Evolutionary conservation across 2,329 filamentous ascomycete genomes (phyloP), one percentile per base, ranked within the genome.

Genomic region (Sarocladium kiliense): DNA sequence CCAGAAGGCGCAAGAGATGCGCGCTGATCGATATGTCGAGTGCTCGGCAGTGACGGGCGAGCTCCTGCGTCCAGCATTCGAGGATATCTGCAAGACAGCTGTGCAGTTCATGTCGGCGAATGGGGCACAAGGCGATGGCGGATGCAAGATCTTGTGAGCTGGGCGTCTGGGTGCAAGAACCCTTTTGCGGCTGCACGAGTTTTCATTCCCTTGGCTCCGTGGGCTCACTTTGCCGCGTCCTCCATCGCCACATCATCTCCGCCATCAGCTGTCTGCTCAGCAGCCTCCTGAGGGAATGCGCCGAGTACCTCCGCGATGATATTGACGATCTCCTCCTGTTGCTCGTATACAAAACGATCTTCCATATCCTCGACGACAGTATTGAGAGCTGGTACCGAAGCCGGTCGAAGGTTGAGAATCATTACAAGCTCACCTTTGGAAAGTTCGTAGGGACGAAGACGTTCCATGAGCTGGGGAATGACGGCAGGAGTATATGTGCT

Each of bases 391-490:
- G 79, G 77, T 27, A 77, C 72, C 26, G 75, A 80, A 21, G 75
- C 74, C 0, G 86, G 86, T 11, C 85, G 77, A 42, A 86, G 70
- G 65, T 89, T 88, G 61, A 88, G 66, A 49, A 88, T 79, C 81
- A 87, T 86, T 64, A 88, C 72, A 55, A 86, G 71, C 68, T 88
- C 86, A 54, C 82, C 82, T 72, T 88, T 88, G 69, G 81, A 81
- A 55, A 88, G 75, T 45, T 82, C 76, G 66, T 79, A 86, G 1
- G 73, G 74, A 11, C 77, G 75, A 51, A 88, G 71, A 23, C 71
- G 74, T 62, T 79, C 70, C 39, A 88, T 72, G 39, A 89, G 77
- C 23, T 65, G 68, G 6, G 71, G 63, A 58, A 87, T 80, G 53
- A 76, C 77, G 10, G 70, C 68, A n/a, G 77, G 66, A 54, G 73